A percentile compares a stretch with the other conserved stretches of the same genome.
These are phyloP conservation scores for Stephania yunnanensis DNA, from an alignment of 164 flowering plant species.

Conservation along the genomic window DNA sequence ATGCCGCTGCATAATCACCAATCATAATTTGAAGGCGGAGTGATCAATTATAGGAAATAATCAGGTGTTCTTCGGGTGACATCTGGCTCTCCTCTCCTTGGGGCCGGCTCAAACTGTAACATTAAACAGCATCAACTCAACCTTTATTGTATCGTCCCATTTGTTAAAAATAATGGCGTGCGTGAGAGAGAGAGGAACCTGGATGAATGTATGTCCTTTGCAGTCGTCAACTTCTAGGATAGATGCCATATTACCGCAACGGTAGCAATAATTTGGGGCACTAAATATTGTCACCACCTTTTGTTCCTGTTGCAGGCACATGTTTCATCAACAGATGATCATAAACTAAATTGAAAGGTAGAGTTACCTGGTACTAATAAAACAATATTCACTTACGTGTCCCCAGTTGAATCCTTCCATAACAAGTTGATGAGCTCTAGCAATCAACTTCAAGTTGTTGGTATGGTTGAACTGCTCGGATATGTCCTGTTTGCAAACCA, in stretches of 20 bases:
- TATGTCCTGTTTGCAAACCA: constrained; percentile 56
- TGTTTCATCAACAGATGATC: not conserved
- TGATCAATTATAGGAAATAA: constrained; percentile 58
- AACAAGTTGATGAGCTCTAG: constrained; percentile 97
- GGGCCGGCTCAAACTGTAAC: constrained; percentile 95
- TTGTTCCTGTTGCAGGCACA: constrained; percentile 63
- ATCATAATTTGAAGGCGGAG: not conserved
- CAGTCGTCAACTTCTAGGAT: constrained; percentile 96
- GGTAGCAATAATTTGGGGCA: constrained; percentile 96
- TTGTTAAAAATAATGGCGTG: too few species aligned
- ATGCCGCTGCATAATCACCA: constrained; percentile 14
- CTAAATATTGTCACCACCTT: constrained; percentile 97
- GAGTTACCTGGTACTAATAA: not conserved
- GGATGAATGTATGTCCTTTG: constrained; percentile 90
- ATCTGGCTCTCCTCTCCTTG: constrained; percentile 98
- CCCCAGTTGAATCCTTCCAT: constrained; percentile 99
- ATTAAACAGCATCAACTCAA: not conserved
- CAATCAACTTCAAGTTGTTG: constrained; percentile 85
- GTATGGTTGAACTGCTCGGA: constrained; percentile 96
- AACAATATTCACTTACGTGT: constrained; percentile 46
- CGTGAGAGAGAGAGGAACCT: constrained; percentile 46
- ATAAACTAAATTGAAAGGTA: not conserved
- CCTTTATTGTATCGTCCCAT: not conserved
- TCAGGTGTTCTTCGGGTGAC: constrained; percentile 97
- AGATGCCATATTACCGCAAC: constrained; percentile 99